These are phyloP conservation scores for Tulasnella calospora DNA, from an alignment of 768 basidiomycete species.

Conservation along the genomic window DNA sequence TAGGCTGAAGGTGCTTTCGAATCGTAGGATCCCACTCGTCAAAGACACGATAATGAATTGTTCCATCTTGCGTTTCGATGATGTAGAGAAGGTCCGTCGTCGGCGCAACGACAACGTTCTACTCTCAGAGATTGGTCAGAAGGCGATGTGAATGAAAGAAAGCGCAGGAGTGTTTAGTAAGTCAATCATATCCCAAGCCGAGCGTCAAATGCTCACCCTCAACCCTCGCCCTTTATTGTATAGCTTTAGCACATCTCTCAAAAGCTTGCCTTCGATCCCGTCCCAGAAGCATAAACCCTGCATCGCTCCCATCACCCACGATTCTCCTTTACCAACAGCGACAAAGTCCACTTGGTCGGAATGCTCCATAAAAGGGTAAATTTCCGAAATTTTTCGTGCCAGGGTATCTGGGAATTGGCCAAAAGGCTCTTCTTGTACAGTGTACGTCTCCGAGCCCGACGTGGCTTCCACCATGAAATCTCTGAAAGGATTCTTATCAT, in stretches of 20 bases:
- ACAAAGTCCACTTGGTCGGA: conserved; percentile 2
- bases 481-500: too few species aligned
- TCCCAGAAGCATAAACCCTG: not conserved
- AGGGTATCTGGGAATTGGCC: not conserved
- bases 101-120: conserved; percentile 3
- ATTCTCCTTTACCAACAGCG: not conserved
- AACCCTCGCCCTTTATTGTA: not conserved
- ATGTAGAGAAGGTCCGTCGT: not conserved
- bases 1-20: not conserved
- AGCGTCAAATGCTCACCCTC: not conserved
- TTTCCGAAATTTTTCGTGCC: not conserved
- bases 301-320: conserved; percentile 14
- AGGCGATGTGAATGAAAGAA: too few species aligned
- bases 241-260: not conserved
- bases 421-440: not conserved
- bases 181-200: too few species aligned
- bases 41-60: not conserved
- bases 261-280: not conserved
- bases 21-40: conserved; percentile 11
- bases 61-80: not conserved
- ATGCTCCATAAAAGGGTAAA: not conserved
- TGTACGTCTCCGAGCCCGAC: not conserved
- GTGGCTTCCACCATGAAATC: too few species aligned
- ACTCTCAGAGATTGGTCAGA: not conserved
- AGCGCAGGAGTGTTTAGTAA: too few species aligned